phyloP scores from a whole-genome alignment of 2,329 filamentous ascomycete genomes.

The Leptosphaerulina australis region DNA sequence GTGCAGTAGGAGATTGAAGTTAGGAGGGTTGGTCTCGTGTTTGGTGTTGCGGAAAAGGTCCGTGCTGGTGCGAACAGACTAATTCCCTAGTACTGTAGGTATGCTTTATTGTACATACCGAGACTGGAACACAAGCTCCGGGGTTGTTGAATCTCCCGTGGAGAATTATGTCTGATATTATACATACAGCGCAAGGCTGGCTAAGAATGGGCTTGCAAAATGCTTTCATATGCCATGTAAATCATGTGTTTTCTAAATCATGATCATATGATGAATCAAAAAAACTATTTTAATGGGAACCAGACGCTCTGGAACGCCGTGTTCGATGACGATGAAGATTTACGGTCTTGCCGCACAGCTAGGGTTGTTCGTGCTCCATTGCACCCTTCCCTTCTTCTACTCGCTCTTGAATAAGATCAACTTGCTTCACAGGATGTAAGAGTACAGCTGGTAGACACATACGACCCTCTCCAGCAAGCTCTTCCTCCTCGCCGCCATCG shows the following conservation, averaged over 20 bases:
- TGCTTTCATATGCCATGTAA: conserved; percentile 5
- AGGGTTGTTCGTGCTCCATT: conserved; percentile 10
- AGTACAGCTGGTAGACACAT: conserved; percentile 58
- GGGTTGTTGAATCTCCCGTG: too few species aligned
- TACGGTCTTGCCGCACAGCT: neutral
- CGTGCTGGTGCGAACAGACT: too few species aligned
- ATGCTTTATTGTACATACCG: too few species aligned
- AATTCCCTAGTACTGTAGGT: too few species aligned
- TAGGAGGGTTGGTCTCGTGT: too few species aligned
- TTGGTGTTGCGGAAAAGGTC: too few species aligned
- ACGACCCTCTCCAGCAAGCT: conserved; percentile 53
- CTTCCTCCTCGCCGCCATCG: conserved; percentile 54
- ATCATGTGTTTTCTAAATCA: conserved; percentile 5
- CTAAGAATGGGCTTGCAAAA: neutral
- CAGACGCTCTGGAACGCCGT: conserved; percentile 6
- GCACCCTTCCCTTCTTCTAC: conserved; percentile 16
- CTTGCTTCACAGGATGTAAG: conserved; percentile 59
- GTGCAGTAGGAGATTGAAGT: too few species aligned
- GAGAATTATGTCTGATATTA: neutral
- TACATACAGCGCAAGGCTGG: neutral
- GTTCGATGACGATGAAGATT: neutral
- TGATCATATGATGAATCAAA: conserved; percentile 1
- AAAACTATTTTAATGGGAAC: neutral
- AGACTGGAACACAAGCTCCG: too few species aligned
- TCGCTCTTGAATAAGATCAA: conserved; percentile 55